Conservation (phyloP, 345 rosid genomes). For the Ricinus communis region DNA sequence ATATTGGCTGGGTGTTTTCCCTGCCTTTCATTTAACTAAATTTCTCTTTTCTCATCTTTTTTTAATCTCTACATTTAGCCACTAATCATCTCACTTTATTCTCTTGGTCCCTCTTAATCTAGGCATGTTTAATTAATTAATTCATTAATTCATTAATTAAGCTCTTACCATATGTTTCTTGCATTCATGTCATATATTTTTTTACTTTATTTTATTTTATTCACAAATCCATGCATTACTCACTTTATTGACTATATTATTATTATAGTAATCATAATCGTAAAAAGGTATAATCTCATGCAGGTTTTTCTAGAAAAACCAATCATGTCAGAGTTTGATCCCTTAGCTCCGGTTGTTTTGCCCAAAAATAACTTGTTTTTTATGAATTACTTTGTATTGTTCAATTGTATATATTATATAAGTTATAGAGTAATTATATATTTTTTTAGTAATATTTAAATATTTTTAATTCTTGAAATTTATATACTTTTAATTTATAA, state of each 20-base stretch:
- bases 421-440: no score
- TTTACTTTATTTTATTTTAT: no score
- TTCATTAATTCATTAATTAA: not conserved
- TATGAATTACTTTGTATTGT: no score
- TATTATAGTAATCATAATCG: no score
- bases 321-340: no score
- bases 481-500: no score
- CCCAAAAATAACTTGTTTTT: no score
- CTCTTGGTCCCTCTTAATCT: conserved; percentile 8
- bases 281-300: no score
- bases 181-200: not conserved
- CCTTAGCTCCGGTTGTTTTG: no score
- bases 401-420: no score
- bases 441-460: no score
- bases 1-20: conserved; percentile 32
- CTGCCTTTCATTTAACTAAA: not conserved
- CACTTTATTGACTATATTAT: not conserved
- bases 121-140: not conserved
- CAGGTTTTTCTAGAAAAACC: not conserved
- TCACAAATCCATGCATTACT: not conserved
- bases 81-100: conserved; percentile 4
- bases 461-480: no score
- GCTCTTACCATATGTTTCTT: not conserved
- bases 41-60: not conserved
- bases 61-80: not conserved